Conservation (phyloP, 257 asterid species). For the Thymus mandschuricus region DNA sequence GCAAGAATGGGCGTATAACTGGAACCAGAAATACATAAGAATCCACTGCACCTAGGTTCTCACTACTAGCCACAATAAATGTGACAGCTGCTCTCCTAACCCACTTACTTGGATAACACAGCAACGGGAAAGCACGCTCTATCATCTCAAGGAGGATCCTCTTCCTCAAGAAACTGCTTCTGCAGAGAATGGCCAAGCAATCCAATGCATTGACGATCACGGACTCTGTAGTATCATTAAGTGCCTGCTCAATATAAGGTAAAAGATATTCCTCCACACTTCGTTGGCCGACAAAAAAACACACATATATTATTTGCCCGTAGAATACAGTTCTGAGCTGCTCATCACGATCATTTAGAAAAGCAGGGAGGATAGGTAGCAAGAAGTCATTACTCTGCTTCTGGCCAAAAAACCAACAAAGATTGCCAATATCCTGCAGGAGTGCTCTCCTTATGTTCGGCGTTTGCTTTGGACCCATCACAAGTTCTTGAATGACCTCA, state of each 20-base stretch:
- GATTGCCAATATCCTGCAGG: conserved; percentile 93
- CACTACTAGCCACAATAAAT: conserved; percentile 92
- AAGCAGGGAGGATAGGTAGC: conserved; percentile 98
- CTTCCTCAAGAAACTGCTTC: conserved; percentile 83
- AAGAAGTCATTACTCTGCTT: conserved; percentile 97
- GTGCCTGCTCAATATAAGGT: conserved; percentile 98
- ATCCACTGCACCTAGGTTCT: conserved; percentile 93
- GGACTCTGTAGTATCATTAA: conserved; percentile 78
- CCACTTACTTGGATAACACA: conserved; percentile 96
- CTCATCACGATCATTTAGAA: conserved; percentile 95
- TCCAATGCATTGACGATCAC: conserved; percentile 93
- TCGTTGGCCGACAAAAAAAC: conserved; percentile 92
- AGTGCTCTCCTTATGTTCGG: conserved; percentile 99
- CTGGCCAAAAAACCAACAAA: conserved; percentile 99
- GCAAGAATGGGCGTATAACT: conserved; percentile 81
- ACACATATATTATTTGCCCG: conserved; percentile 85
- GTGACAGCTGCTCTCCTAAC: conserved; percentile 80
- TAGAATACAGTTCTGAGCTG: conserved; percentile 98
- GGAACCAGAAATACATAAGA: conserved; percentile 97
- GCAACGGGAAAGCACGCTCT: conserved; percentile 84
- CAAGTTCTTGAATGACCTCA: conserved; percentile 98
- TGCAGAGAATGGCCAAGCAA: conserved; percentile 91
- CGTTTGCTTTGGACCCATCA: conserved; percentile 99
- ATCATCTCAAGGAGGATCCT: conserved; percentile 89
- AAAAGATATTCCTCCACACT: conserved; percentile 99